These are phyloP conservation scores for Termitomyces sp. DNA, from an alignment of 768 basidiomycete genomes.

Conservation along the genomic window DNA sequence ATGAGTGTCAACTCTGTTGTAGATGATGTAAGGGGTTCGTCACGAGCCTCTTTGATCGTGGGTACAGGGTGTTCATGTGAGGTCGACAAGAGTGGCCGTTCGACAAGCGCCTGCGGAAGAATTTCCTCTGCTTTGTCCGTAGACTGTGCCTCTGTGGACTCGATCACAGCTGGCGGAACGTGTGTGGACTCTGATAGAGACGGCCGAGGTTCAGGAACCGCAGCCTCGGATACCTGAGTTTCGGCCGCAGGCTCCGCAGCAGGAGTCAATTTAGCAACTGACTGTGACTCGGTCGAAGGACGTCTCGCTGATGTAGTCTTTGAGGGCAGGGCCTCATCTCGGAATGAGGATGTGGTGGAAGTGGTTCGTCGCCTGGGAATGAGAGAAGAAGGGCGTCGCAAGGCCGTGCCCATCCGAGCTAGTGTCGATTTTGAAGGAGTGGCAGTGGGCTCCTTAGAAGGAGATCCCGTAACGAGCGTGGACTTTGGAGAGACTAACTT, in stretches of 20 bases:
- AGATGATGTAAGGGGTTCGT: background rate
- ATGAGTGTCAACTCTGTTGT: background rate
- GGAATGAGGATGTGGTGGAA: conserved; percentile 1
- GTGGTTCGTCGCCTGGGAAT: conserved; percentile 9
- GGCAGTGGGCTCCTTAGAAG: conserved; percentile 2
- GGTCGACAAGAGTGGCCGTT: background rate
- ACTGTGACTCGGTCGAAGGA: background rate
- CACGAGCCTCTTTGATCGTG: background rate
- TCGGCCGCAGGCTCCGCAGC: conserved; percentile 5
- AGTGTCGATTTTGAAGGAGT: conserved; percentile 8
- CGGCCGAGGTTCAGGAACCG: background rate
- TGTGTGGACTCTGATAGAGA: background rate
- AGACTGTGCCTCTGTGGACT: background rate
- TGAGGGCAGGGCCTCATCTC: conserved; percentile 1
- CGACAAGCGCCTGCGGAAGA: background rate
- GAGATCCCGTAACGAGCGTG: conserved; percentile 1
- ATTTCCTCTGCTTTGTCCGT: background rate
- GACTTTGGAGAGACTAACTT: conserved; percentile 1
- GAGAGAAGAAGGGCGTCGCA: conserved; percentile 7
- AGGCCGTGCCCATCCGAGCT: conserved; percentile 3
- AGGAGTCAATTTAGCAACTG: background rate
- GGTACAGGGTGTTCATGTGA: background rate
- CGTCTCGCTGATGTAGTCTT: conserved; percentile 1
- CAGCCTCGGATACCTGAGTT: background rate
- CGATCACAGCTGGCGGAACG: background rate